Percentiles rank a stretch among this genome's conserved stretches.
These are phyloP conservation scores for Metarhizium sp. DNA, from an alignment of 2,329 filamentous ascomycete species.

Conservation along the genomic window DNA sequence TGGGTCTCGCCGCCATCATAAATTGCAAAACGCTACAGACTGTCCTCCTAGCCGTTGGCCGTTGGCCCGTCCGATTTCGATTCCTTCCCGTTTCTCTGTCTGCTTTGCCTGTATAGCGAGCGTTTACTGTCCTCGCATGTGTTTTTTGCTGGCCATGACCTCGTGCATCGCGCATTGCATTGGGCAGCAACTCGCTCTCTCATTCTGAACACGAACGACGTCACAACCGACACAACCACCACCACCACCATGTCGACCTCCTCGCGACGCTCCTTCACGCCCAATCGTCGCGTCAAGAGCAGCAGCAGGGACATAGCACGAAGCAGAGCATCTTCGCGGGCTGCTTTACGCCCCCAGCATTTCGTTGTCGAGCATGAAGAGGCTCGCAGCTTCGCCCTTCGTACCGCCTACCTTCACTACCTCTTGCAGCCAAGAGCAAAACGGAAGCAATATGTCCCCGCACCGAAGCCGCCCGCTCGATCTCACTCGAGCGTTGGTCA, in stretches of 20 bases:
- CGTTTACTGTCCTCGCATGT: background rate
- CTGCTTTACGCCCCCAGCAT: slow-evolving; percentile 26
- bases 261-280: slow-evolving; percentile 37
- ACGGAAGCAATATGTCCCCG: slow-evolving; percentile 74
- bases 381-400: slow-evolving; percentile 83
- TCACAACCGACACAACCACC: background rate
- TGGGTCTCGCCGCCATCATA: background rate
- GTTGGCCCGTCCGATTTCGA: too few species aligned
- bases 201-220: slow-evolving; percentile 6
- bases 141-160: slow-evolving; percentile 5
- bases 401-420: slow-evolving; percentile 85
- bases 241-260: slow-evolving; percentile 37
- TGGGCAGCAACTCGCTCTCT: slow-evolving; percentile 21
- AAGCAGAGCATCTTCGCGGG: slow-evolving; percentile 31
- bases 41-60: background rate
- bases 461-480: slow-evolving; percentile 50
- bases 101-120: background rate
- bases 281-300: slow-evolving; percentile 33
- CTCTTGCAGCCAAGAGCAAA: slow-evolving; percentile 85
- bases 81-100: background rate
- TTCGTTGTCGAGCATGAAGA: slow-evolving; percentile 58
- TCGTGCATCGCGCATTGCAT: slow-evolving; percentile 8
- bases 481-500: slow-evolving; percentile 70
- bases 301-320: slow-evolving; percentile 33
- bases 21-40: background rate